A percentile compares a stretch with the other conserved stretches of the same genome.
These are phyloP conservation scores for Thyridium curvatum DNA, from an alignment of 2,329 filamentous ascomycete genomes.

Conservation along the genomic window DNA sequence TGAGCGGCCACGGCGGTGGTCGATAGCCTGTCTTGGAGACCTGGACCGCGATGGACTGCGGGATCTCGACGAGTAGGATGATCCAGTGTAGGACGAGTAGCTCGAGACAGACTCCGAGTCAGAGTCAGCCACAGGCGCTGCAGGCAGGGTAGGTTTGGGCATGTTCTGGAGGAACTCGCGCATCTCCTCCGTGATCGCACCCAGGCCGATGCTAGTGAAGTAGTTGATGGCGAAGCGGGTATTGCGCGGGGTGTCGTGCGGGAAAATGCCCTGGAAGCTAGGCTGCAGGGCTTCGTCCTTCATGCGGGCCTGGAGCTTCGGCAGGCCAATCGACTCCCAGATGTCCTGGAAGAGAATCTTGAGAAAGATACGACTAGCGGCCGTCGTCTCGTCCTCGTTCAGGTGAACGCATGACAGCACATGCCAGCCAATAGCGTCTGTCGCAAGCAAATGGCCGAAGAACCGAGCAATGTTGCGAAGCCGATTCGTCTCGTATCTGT, in stretches of 20 bases:
- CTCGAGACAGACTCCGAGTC: conserved; percentile 68
- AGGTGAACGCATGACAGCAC: conserved; percentile 77
- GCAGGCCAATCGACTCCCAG: conserved; percentile 77
- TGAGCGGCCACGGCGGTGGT: conserved; percentile 26
- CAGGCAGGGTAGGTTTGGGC: conserved; percentile 74
- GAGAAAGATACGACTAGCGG: conserved; percentile 94
- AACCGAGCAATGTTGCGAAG: conserved; percentile 92
- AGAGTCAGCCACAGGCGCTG: conserved; percentile 41
- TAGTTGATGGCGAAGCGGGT: conserved; percentile 98
- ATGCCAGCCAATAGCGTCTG: conserved; percentile 89
- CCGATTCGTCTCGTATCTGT: conserved; percentile 93
- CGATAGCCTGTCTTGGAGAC: conserved; percentile 21
- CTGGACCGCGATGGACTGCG: conserved; percentile 38
- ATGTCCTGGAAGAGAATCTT: conserved; percentile 96
- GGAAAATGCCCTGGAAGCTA: conserved; percentile 81
- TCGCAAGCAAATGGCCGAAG: conserved; percentile 85
- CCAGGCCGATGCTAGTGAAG: conserved; percentile 97
- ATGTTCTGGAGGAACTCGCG: conserved; percentile 84
- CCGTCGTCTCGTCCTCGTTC: conserved; percentile 95
- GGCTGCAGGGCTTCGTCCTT: conserved; percentile 72
- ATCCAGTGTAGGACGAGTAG: conserved; percentile 68
- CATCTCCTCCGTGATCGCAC: conserved; percentile 90
- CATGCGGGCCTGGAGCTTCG: conserved; percentile 69
- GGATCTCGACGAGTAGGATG: conserved; percentile 50
- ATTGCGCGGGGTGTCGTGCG: conserved; percentile 80